A percentile compares a stretch with the other conserved stretches of the same genome.
Conservation (phyloP, 129 eudicot genomes). For the Ambrosia artemisiifolia region DNA sequence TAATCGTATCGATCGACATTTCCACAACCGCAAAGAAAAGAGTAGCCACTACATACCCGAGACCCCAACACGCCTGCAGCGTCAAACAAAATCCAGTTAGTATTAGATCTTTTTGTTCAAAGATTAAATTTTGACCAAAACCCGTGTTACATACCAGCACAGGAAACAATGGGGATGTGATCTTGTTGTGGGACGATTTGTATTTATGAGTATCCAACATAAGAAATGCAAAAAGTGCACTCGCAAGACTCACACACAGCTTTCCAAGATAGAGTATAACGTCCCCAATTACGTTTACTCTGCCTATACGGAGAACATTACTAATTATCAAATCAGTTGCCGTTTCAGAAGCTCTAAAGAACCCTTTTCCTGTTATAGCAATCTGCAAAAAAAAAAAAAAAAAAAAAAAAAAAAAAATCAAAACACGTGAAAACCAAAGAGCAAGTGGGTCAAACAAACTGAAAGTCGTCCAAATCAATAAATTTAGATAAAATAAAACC, state of each 20-base stretch:
- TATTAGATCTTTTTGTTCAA: not conserved
- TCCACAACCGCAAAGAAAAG: conserved; percentile 94
- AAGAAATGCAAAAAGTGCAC: conserved; percentile 81
- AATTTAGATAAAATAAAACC: too few species aligned
- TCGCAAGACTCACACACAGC: conserved; percentile 83
- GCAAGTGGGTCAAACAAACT: not conserved
- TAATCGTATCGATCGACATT: conserved; percentile 86
- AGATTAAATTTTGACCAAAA: not conserved
- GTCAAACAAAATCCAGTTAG: not conserved
- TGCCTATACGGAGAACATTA: conserved; percentile 83
- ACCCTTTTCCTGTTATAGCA: conserved; percentile 88
- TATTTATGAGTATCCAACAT: conserved; percentile 87
- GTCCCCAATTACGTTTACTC: conserved; percentile 91
- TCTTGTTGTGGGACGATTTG: conserved; percentile 78
- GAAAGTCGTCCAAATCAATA: not conserved
- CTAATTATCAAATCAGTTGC: conserved; percentile 87
- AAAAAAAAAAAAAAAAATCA: not conserved
- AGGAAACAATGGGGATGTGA: conserved; percentile 84
- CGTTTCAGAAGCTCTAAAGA: conserved; percentile 78
- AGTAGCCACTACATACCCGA: conserved; percentile 84
- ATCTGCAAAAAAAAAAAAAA: conserved; percentile 37
- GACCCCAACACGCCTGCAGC: conserved; percentile 74
- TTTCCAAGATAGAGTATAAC: conserved; percentile 87
- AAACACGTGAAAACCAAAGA: not conserved
- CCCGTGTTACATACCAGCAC: conserved; percentile 59